phyloP scores from a whole-genome alignment of 192 early-diverging fungal genomes.

The Dissophora ornata region DNA sequence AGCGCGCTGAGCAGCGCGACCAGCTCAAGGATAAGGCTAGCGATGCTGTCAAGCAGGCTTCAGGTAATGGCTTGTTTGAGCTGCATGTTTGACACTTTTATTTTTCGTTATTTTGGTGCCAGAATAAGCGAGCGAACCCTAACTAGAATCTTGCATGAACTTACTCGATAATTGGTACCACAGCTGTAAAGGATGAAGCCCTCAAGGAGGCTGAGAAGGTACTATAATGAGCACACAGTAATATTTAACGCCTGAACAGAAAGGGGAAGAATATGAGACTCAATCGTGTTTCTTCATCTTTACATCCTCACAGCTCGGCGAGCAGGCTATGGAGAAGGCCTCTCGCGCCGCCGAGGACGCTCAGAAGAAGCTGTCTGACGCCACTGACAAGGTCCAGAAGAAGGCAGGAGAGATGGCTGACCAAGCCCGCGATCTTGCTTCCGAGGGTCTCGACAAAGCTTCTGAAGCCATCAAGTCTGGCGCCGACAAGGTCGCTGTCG shows the following conservation, averaged over 20 bases:
- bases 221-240: too few relatives aligned
- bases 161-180: too few relatives aligned
- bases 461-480: constrained; percentile 23
- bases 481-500: constrained; percentile 12
- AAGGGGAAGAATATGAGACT: too few relatives aligned
- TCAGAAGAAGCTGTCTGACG: constrained; percentile 8
- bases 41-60: constrained; percentile 16
- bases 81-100: too few relatives aligned
- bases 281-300: too few relatives aligned
- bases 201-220: constrained; percentile 48
- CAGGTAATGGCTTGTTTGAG: constrained; percentile 25
- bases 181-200: constrained; percentile 33
- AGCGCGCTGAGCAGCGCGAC: constrained; percentile 27
- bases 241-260: too few relatives aligned
- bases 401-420: constrained; percentile 36
- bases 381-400: constrained; percentile 22
- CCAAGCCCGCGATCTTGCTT: constrained; percentile 30
- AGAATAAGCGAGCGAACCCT: too few relatives aligned
- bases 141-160: too few relatives aligned
- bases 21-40: constrained; percentile 27
- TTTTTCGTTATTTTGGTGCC: too few relatives aligned
- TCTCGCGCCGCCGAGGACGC: constrained; percentile 19
- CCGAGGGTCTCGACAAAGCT: constrained; percentile 38
- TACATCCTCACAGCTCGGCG: constrained; percentile 19
- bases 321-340: constrained; percentile 37